Percentiles rank a stretch among this genome's conserved stretches.
Conservation (phyloP, 331 rosid genomes). For the Malus hybrid region DNA sequence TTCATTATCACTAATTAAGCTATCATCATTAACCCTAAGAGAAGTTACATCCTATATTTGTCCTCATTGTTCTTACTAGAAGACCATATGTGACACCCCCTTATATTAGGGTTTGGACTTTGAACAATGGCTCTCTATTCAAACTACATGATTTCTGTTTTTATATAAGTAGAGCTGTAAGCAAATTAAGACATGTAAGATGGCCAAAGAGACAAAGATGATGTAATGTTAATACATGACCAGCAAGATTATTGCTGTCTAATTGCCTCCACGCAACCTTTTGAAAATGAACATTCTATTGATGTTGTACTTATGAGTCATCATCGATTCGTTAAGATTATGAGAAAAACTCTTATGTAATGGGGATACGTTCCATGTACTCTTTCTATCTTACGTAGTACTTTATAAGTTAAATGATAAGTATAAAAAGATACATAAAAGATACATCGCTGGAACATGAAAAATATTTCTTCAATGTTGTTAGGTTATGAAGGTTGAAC, state of each 20-base stretch:
- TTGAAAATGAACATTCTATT: not conserved
- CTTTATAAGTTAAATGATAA: too few species aligned
- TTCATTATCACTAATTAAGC: not conserved
- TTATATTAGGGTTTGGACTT: slow-evolving; percentile 20
- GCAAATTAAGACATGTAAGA: slow-evolving; percentile 6
- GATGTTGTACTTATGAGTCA: too few species aligned
- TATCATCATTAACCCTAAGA: not conserved
- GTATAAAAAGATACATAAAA: too few species aligned
- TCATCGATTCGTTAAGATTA: too few species aligned
- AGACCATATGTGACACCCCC: slow-evolving; percentile 2
- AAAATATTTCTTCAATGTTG: not conserved
- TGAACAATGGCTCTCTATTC: slow-evolving; percentile 23
- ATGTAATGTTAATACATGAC: not conserved
- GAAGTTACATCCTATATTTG: slow-evolving; percentile 10
- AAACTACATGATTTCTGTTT: slow-evolving; percentile 14
- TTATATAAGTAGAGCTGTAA: not conserved
- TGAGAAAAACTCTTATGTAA: too few species aligned
- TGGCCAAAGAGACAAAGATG: not conserved
- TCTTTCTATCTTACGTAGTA: too few species aligned
- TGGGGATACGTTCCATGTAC: too few species aligned
- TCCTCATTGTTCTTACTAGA: slow-evolving; percentile 1
- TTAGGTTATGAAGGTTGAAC: not conserved
- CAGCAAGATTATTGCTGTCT: not conserved
- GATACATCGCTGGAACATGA: too few species aligned
- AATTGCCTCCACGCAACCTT: not conserved